Base-by-base conservation (phyloP, 2,329 filamentous ascomycete species). In the Colletotrichum phormii region DNA sequence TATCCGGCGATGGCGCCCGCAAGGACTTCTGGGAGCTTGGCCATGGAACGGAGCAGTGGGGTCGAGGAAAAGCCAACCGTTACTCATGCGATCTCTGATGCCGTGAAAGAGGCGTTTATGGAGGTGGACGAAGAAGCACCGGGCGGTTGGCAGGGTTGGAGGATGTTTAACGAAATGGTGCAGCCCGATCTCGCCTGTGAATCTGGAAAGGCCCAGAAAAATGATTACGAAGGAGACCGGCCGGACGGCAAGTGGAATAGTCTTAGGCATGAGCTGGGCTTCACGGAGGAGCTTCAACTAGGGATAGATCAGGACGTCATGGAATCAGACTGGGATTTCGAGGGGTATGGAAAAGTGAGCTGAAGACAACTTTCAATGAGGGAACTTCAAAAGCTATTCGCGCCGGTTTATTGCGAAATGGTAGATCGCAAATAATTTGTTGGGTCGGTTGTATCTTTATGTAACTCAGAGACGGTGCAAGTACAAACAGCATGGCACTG, bases 91-190 rank as follows among this genome's bases (percentile, higher is more conserved):
- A 60, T 78, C 2, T 76, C 72, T 0, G 74, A 76, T 33, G 77
- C 78, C 0, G 77, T 79, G 2, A 77, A 77, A 33, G 78, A 78
- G 37, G 76, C 77, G 4, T 78, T 78, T 33, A 79, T 77, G 78
- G 78, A 78, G 71, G 78, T 79, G 2, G 77, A 79, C 22, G 78
- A 79, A 33, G 78, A 78, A 64, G 78, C 75, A 4, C 77, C 77
- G 0, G 77, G 76, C 0, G 77, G 76, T 0, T 78, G 76, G 75
- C 77, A 78, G 63, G 77, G 77, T 1, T 79, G 78, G 78, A 74
- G 76, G 24, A 78, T 79, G 76, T 79, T 77, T 64, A 78, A 75
- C 31, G 78, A 79, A 60, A 77, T 79, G 77, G 72, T 79, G 13
- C 73, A 73, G 62, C 72, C 60, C 3, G 76, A 76, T 9, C 18